phyloP scores from a whole-genome alignment of 805 yeast species.

The Candida saitoana region DNA sequence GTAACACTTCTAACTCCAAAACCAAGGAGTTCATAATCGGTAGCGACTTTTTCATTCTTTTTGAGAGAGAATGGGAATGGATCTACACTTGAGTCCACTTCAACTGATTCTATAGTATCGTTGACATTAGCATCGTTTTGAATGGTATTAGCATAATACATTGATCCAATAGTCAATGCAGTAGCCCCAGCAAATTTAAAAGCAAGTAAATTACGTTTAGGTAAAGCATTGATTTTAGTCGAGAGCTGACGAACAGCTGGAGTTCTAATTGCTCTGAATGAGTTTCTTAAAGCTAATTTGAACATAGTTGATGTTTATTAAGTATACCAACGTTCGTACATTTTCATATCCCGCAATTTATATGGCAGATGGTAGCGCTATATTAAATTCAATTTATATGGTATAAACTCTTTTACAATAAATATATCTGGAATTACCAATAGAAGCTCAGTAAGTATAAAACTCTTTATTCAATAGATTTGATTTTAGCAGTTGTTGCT shows the following conservation, averaged over 20 bases:
- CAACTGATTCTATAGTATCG: constrained; percentile 22
- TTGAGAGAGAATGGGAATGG: constrained; percentile 39
- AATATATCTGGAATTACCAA: too few species aligned
- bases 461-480: constrained; percentile 5
- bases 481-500: constrained; percentile 26
- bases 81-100: constrained; percentile 47
- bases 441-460: too few species aligned
- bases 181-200: not conserved
- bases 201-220: not conserved
- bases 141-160: not conserved
- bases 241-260: not conserved
- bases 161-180: not conserved
- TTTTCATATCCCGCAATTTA: not conserved
- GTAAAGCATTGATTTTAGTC: not conserved
- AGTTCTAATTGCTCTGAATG: not conserved
- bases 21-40: constrained; percentile 60
- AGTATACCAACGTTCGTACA: too few species aligned
- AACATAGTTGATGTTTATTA: not conserved
- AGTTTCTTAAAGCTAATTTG: constrained; percentile 2
- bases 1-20: constrained; percentile 82
- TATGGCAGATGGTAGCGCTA: not conserved
- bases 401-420: too few species aligned
- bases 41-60: constrained; percentile 16
- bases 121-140: constrained; percentile 1
- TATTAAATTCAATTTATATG: too few species aligned